Percentiles rank a stretch among this genome's conserved stretches.
phyloP scores from a whole-genome alignment of 495 filamentous ascomycete species.

The Podospora fimiseda region DNA sequence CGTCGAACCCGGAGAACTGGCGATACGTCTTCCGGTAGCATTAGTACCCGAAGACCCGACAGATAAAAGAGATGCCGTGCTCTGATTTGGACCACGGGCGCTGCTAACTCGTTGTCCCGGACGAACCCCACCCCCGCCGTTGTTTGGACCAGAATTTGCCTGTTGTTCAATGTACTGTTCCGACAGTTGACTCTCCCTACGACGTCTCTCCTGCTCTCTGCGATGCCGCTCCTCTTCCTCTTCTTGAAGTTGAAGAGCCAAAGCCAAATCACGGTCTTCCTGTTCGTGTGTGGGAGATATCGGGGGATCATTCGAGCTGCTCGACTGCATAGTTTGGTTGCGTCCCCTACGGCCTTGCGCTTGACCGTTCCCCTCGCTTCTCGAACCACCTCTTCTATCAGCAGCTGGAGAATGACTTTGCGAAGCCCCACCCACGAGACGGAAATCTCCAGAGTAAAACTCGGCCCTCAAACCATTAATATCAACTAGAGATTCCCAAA shows the following conservation, averaged over 20 bases:
- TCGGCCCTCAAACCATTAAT: conserved; percentile 76
- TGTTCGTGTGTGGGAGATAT: conserved; percentile 47
- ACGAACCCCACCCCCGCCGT: neutral
- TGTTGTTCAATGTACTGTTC: conserved; percentile 55
- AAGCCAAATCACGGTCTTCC: conserved; percentile 71
- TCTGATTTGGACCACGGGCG: conserved; percentile 9
- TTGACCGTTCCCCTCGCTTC: conserved; percentile 19
- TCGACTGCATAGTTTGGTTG: conserved; percentile 20
- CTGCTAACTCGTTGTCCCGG: neutral
- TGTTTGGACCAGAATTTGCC: conserved; percentile 6
- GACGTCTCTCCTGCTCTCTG: conserved; percentile 39
- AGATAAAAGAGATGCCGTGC: conserved; percentile 13
- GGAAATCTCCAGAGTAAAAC: conserved; percentile 87
- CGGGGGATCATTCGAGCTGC: conserved; percentile 20
- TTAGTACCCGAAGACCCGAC: neutral
- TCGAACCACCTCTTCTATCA: conserved; percentile 4
- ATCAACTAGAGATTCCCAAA: conserved; percentile 91
- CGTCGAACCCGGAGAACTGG: neutral
- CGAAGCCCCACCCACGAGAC: conserved; percentile 59
- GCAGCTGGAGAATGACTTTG: conserved; percentile 20
- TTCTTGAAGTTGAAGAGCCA: conserved; percentile 76
- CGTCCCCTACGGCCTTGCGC: conserved; percentile 37
- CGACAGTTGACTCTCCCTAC: conserved; percentile 42
- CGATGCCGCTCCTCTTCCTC: conserved; percentile 69
- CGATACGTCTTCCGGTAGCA: neutral